Conservation (phyloP, 2,329 filamentous ascomycete species). For the Raffaelea arxii region DNA sequence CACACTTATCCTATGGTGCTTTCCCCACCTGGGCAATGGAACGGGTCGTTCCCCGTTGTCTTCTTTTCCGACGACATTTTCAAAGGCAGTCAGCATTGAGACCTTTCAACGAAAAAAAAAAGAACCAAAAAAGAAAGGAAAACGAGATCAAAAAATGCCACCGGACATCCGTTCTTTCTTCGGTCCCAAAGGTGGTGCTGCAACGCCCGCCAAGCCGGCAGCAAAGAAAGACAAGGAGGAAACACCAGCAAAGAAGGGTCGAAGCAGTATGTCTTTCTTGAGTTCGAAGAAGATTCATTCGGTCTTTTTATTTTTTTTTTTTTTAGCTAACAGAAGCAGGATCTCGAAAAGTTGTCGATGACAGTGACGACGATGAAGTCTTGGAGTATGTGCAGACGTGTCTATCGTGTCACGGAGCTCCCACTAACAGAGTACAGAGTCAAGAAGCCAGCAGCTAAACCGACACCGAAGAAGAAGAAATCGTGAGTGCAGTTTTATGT, state of each 20-base stretch:
- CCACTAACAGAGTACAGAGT: constrained; percentile 22
- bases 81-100: too few relatives aligned
- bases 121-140: neutral
- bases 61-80: too few relatives aligned
- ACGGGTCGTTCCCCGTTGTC: too few relatives aligned
- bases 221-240: constrained; percentile 24
- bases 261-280: constrained; percentile 7
- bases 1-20: neutral
- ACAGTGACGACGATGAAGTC: constrained; percentile 15
- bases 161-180: constrained; percentile 67
- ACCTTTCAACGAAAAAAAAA: neutral
- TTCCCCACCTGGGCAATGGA: neutral
- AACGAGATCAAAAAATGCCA: constrained; percentile 40
- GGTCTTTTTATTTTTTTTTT: neutral
- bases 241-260: constrained; percentile 17
- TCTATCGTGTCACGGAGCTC: neutral
- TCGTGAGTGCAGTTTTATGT: constrained; percentile 25
- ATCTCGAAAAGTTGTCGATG: constrained; percentile 19
- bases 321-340: constrained; percentile 4
- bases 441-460: constrained; percentile 45
- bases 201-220: constrained; percentile 26
- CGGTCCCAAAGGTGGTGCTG: constrained; percentile 46
- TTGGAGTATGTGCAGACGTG: constrained; percentile 22
- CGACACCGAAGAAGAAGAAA: constrained; percentile 44
- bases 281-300: neutral